A percentile compares a stretch with the other conserved stretches of the same genome.
Evolutionary conservation across 805 yeast species (phyloP).

Genomic region (Myxozyma lipomycoides): DNA sequence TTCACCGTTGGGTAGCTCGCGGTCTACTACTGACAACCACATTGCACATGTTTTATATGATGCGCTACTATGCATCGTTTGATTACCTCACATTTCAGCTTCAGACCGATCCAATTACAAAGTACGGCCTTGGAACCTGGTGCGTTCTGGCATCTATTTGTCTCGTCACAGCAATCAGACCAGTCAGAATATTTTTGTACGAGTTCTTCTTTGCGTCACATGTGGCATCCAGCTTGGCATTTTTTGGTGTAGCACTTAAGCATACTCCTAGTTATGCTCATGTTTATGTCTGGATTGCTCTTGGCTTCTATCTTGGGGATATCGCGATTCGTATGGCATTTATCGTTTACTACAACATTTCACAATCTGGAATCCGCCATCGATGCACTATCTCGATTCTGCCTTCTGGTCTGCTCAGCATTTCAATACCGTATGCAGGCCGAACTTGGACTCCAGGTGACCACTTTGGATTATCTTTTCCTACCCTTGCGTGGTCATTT

Average conservation of each 20-base stretch:
- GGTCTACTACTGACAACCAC: constrained; percentile 30
- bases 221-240: constrained; percentile 28
- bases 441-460: constrained; percentile 31
- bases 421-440: constrained; percentile 11
- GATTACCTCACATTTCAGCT: constrained; percentile 21
- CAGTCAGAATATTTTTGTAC: constrained; percentile 27
- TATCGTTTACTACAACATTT: constrained; percentile 17
- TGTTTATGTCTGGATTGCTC: constrained; percentile 28
- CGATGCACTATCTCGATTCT: constrained; percentile 15
- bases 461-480: constrained; percentile 22
- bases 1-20: constrained; percentile 34
- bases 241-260: constrained; percentile 24
- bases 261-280: constrained; percentile 31
- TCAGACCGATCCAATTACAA: constrained; percentile 20
- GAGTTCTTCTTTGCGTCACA: constrained; percentile 32
- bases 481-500: constrained; percentile 19
- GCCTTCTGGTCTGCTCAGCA: background rate
- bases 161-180: constrained; percentile 34
- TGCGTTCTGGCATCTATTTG: constrained; percentile 30
- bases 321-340: constrained; percentile 22
- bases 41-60: constrained; percentile 29
- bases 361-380: constrained; percentile 15
- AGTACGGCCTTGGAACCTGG: constrained; percentile 31
- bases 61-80: constrained; percentile 26
- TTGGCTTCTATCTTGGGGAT: constrained; percentile 30